These are phyloP conservation scores for Blastomyces emzantsi DNA, from an alignment of 2,329 filamentous ascomycete species.

Conservation along the genomic window DNA sequence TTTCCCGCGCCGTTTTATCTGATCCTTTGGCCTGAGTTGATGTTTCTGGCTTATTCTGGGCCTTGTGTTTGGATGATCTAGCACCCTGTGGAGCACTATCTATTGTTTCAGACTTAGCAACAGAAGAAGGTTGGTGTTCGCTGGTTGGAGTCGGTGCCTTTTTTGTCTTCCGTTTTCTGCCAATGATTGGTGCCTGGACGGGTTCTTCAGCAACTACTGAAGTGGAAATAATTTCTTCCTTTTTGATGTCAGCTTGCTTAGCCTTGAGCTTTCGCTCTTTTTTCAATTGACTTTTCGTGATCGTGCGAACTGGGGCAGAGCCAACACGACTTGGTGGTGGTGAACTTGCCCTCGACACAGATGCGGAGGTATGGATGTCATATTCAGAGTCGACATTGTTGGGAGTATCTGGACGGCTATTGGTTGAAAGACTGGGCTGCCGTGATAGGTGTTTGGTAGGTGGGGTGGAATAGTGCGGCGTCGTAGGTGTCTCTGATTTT, in stretches of 20 bases:
- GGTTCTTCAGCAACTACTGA: slow-evolving; percentile 39
- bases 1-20: slow-evolving; percentile 16
- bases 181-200: slow-evolving; percentile 53
- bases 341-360: slow-evolving; percentile 52
- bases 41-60: slow-evolving; percentile 5
- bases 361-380: slow-evolving; percentile 49
- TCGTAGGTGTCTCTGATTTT: slow-evolving; percentile 39
- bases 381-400: slow-evolving; percentile 52
- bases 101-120: slow-evolving; percentile 12
- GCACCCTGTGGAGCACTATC: neutral
- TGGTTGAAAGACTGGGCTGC: slow-evolving; percentile 43
- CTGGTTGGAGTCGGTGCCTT: slow-evolving; percentile 29
- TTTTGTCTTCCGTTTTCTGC: slow-evolving; percentile 52
- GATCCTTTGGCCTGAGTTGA: neutral
- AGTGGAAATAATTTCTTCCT: slow-evolving; percentile 29
- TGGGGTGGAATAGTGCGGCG: slow-evolving; percentile 25
- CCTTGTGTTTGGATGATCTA: slow-evolving; percentile 8
- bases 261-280: slow-evolving; percentile 48
- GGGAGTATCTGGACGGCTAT: slow-evolving; percentile 52
- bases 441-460: slow-evolving; percentile 27
- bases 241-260: slow-evolving; percentile 38
- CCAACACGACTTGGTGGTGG: slow-evolving; percentile 48
- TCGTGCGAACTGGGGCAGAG: slow-evolving; percentile 49
- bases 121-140: slow-evolving; percentile 1
- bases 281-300: slow-evolving; percentile 55